These are phyloP conservation scores for Bryoglossum gracile DNA, from an alignment of 495 filamentous ascomycete genomes.

Conservation along the genomic window DNA sequence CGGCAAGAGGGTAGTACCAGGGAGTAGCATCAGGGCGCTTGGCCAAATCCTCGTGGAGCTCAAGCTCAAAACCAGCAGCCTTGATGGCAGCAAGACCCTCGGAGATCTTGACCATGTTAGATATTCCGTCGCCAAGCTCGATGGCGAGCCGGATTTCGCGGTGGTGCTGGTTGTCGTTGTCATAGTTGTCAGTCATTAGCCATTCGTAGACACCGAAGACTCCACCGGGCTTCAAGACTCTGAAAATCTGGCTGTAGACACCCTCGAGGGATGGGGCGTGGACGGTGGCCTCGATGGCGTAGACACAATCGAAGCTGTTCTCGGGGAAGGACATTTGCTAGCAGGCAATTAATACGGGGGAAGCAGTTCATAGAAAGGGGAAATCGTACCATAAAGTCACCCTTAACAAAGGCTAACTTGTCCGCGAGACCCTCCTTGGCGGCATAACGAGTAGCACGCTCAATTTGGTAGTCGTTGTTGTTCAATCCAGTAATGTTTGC, in stretches of 20 bases:
- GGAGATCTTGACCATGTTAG: conserved; percentile 91
- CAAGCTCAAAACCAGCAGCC: conserved; percentile 78
- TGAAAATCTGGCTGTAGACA: conserved; percentile 90
- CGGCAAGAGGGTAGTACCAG: conserved; percentile 93
- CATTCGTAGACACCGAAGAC: conserved; percentile 98
- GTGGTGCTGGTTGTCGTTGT: conserved; percentile 82
- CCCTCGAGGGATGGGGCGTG: conserved; percentile 93
- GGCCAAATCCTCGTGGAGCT: conserved; percentile 86
- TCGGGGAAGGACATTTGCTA: conserved; percentile 95
- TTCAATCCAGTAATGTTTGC: conserved; percentile 87
- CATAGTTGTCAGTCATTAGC: conserved; percentile 96
- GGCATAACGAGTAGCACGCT: conserved; percentile 84
- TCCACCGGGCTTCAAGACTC: conserved; percentile 93
- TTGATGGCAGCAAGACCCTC: conserved; percentile 82
- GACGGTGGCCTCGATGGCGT: conserved; percentile 95
- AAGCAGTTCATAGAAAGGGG: not conserved
- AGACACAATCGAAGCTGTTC: conserved; percentile 89
- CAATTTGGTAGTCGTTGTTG: conserved; percentile 99
- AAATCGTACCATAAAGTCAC: conserved; percentile 82
- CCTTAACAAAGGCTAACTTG: conserved; percentile 86
- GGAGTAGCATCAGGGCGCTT: conserved; percentile 69
- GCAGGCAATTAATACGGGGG: conserved; percentile 3
- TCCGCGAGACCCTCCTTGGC: conserved; percentile 69
- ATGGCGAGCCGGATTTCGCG: conserved; percentile 89
- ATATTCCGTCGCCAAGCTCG: conserved; percentile 94